phyloP scores from a whole-genome alignment of 1,284 basidiomycete genomes.

The Xerocomus minutiporus region DNA sequence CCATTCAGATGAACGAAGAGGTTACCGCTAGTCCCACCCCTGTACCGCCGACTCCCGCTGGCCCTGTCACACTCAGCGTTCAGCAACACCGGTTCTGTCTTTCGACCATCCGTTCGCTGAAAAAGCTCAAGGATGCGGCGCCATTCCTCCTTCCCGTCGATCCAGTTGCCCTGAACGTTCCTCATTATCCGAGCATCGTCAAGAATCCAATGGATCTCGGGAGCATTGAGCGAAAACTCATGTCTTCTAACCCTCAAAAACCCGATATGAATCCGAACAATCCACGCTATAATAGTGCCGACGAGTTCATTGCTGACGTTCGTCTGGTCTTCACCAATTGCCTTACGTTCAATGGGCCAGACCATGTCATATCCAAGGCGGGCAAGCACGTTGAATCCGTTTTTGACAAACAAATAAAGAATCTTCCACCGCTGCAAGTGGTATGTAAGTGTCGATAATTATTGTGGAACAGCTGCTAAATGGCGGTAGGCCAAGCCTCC shows the following conservation, averaged over 20 bases:
- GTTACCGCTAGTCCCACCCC: slow-evolving; percentile 37
- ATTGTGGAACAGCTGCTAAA: slow-evolving; percentile 17
- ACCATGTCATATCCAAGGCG: slow-evolving; percentile 76
- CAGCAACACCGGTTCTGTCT: slow-evolving; percentile 81
- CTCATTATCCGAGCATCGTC: slow-evolving; percentile 87
- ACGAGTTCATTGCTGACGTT: slow-evolving; percentile 81
- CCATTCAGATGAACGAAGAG: slow-evolving; percentile 34
- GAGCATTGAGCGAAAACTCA: slow-evolving; percentile 89
- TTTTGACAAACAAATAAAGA: slow-evolving; percentile 87
- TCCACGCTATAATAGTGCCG: slow-evolving; percentile 68
- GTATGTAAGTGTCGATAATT: slow-evolving; percentile 42
- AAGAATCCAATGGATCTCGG: slow-evolving; percentile 92
- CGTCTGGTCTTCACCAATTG: slow-evolving; percentile 88
- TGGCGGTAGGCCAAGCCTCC: slow-evolving; percentile 45
- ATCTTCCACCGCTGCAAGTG: slow-evolving; percentile 73
- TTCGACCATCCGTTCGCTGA: slow-evolving; percentile 77
- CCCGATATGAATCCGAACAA: slow-evolving; percentile 64
- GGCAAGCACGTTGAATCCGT: slow-evolving; percentile 79
- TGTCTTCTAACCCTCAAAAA: slow-evolving; percentile 73
- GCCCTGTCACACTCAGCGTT: slow-evolving; percentile 45
- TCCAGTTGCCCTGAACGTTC: slow-evolving; percentile 83
- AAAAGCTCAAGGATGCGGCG: slow-evolving; percentile 79
- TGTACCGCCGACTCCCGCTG: slow-evolving; percentile 34
- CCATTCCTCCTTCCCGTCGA: slow-evolving; percentile 91
- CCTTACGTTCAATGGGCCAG: slow-evolving; percentile 87